phyloP scores from a whole-genome alignment of 2,329 filamentous ascomycete genomes.

The Lasiodiplodia sp. region DNA sequence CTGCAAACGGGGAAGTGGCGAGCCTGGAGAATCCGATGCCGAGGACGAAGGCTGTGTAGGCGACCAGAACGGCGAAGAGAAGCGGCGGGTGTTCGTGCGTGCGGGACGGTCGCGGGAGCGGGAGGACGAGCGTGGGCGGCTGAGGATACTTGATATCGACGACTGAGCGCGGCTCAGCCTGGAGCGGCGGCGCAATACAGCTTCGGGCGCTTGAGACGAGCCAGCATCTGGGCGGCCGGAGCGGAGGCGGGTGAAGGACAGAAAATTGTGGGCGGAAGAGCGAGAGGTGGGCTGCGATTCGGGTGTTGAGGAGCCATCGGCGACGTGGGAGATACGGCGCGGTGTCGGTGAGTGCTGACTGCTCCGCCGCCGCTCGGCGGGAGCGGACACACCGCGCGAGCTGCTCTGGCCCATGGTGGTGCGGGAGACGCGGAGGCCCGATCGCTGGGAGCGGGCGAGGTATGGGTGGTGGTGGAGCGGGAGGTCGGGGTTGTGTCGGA shows the following conservation, averaged over 20 bases:
- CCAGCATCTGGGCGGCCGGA: conserved; percentile 44
- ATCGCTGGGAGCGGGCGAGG: conserved; percentile 19
- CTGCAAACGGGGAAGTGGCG: conserved; percentile 42
- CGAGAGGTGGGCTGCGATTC: conserved; percentile 36
- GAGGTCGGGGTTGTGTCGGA: conserved; percentile 24
- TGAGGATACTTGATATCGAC: conserved; percentile 42
- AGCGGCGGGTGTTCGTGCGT: conserved; percentile 35
- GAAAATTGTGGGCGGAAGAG: conserved; percentile 38
- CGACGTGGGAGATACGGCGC: conserved; percentile 39
- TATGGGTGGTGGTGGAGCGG: conserved; percentile 29
- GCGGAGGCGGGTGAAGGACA: conserved; percentile 42
- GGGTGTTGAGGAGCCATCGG: conserved; percentile 35
- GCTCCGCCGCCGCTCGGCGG: conserved; percentile 32
- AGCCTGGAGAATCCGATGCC: conserved; percentile 38
- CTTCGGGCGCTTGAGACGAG: conserved; percentile 36
- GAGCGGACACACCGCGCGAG: conserved; percentile 41
- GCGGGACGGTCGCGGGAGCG: conserved; percentile 25
- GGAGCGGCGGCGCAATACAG: conserved; percentile 40
- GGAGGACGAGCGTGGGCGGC: conserved; percentile 26
- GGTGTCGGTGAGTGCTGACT: conserved; percentile 38
- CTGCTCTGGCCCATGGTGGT: conserved; percentile 48
- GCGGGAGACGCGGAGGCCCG: conserved; percentile 35
- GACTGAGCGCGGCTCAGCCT: conserved; percentile 46
- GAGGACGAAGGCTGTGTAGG: conserved; percentile 33
- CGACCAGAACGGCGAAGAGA: conserved; percentile 34